Base-by-base conservation (phyloP, 805 yeast genomes). In the Lipomyces japonicus region DNA sequence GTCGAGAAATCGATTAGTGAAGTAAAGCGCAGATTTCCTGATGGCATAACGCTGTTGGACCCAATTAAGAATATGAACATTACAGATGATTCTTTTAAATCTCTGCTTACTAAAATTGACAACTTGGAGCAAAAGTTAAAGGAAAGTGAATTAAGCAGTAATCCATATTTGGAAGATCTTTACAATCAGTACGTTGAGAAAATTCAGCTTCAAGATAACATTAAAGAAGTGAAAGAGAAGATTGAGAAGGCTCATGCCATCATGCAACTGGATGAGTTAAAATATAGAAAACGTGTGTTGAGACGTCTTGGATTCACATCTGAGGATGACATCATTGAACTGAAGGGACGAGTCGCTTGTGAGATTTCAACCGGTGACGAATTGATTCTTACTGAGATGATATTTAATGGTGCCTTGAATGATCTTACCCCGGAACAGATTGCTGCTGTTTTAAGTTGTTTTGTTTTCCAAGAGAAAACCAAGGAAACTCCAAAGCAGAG, bases 311-410 rank as follows among this genome's bases (percentile, higher is more conserved):
- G 93, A 0, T 93, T 93, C 71, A 83, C 90, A 36, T 83, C 95
- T 2, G 82, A 81, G 46, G 77, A 79, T 56, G 98, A 93, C 68
- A 83, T 93, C 54, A 95, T 93, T 57, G 97, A 93, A 67, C 75
- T 93, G 62, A 93, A 93, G 69, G 99, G 99, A 48, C 79, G 97
- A 66, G 97, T 93, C 49, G 97, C 96, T 0, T 91, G 97, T 69
- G 97, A 91, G 63, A 91, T 91, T 61, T 55, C 59, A 39, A 59
- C 55, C 34, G 65, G 65, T 25, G 80, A 77, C 60, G 96, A 88
- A 68, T 70, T 88, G 48, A 65, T 88, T 55, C 70, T 93, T 44
- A 93, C 99, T 0, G 98, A 93, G 66, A 73, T 93, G 59, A 86
- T 93, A 28, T 93, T 93, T 75, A 90, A 90, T 66, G 97, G 97